phyloP scores from a whole-genome alignment of 495 filamentous ascomycete species.

The Penicillium soppii region DNA sequence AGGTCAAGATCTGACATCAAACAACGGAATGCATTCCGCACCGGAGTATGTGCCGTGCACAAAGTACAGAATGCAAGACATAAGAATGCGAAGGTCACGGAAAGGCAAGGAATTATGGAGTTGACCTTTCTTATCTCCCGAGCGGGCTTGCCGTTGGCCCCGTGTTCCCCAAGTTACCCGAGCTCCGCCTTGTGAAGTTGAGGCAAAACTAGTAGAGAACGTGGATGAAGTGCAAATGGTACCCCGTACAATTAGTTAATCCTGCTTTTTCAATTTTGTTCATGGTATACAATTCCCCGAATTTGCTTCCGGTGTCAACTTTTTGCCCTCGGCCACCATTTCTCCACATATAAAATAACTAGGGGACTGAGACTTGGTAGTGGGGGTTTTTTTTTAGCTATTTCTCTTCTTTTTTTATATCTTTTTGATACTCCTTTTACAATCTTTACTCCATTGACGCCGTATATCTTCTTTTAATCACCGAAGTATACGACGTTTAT shows the following conservation, averaged over 20 bases:
- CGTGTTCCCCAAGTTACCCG: background rate
- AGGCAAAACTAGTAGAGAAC: background rate
- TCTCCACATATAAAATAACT: background rate
- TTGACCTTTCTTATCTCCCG: conserved; percentile 7
- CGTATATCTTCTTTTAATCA: no score
- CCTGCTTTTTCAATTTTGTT: no score
- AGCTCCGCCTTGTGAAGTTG: conserved; percentile 2
- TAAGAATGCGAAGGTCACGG: no score
- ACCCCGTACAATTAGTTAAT: no score
- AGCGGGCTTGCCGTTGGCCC: background rate
- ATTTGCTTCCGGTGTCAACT: background rate
- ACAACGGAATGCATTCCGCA: conserved; percentile 3
- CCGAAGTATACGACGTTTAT: no score
- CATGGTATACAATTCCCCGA: background rate
- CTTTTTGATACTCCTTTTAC: background rate
- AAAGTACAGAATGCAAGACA: no score
- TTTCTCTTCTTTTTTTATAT: background rate
- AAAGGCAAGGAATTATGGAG: background rate
- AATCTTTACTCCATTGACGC: no score
- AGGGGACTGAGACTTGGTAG: no score
- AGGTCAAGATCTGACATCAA: no score
- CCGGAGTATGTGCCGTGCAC: background rate
- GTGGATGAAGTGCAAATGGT: background rate
- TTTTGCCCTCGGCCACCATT: background rate
- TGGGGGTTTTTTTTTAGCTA: no score